Conservation (phyloP, 1,139 yeast genomes). For the Zhuliangozyma parablackwelliae region DNA sequence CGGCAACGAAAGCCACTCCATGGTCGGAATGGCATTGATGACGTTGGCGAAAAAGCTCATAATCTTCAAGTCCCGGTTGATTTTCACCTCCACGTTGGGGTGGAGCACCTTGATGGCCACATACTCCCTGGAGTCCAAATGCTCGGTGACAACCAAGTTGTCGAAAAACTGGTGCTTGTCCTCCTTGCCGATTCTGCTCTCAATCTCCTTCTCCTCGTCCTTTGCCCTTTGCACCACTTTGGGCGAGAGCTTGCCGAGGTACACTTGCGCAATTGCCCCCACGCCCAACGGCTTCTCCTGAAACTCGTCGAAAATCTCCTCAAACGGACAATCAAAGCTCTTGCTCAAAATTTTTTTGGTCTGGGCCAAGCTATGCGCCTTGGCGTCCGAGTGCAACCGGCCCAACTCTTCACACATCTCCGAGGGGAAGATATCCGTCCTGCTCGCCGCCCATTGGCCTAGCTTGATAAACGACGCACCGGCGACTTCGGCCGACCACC, state of each 20-base stretch:
- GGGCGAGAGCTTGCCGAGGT: constrained; percentile 61
- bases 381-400: constrained; percentile 76
- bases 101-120: constrained; percentile 93
- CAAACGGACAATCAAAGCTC: constrained; percentile 63
- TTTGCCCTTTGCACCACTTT: constrained; percentile 35
- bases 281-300: constrained; percentile 78
- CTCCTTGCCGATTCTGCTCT: constrained; percentile 9
- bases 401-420: constrained; percentile 77
- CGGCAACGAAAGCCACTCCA: constrained; percentile 97
- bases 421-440: constrained; percentile 86
- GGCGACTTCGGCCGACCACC: constrained; percentile 72
- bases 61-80: constrained; percentile 75
- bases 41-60: constrained; percentile 75
- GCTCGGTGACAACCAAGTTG: constrained; percentile 36
- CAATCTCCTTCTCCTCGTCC: constrained; percentile 20
- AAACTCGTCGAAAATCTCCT: constrained; percentile 81
- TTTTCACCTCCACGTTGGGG: constrained; percentile 71
- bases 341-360: constrained; percentile 57
- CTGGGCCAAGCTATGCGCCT: constrained; percentile 59
- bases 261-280: constrained; percentile 97
- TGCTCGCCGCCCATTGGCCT: constrained; percentile 99
- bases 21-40: constrained; percentile 75
- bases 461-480: constrained; percentile 94
- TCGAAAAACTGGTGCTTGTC: constrained; percentile 23
- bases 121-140: constrained; percentile 43